phyloP scores from a whole-genome alignment of 805 yeast genomes.

The Wickerhamiella dianesei region DNA sequence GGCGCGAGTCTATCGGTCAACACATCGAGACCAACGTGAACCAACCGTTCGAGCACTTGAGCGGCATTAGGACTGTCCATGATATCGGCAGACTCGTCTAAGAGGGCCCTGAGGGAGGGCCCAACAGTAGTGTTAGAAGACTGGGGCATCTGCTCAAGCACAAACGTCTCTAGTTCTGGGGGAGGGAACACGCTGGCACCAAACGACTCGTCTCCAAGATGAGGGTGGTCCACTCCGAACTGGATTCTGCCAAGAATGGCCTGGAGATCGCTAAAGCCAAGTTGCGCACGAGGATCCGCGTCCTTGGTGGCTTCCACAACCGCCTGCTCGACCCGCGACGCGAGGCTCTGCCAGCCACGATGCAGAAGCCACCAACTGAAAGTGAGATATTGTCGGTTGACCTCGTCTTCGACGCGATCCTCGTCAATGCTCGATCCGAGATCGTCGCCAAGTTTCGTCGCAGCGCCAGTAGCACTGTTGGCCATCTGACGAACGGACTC shows the following conservation, averaged over 20 bases:
- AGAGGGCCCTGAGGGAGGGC: conserved; percentile 22
- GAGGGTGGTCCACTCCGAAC: conserved; percentile 25
- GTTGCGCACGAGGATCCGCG: conserved; percentile 59
- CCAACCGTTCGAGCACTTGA: conserved; percentile 29
- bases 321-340: conserved; percentile 37
- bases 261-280: conserved; percentile 48
- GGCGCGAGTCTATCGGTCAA: conserved; percentile 31
- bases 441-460: conserved; percentile 33
- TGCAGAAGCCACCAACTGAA: conserved; percentile 90
- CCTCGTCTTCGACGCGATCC: conserved; percentile 23
- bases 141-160: conserved; percentile 36
- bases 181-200: conserved; percentile 36
- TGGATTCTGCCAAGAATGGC: conserved; percentile 25
- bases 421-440: conserved; percentile 11
- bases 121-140: conserved; percentile 1
- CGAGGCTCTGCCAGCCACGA: conserved; percentile 60
- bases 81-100: conserved; percentile 34
- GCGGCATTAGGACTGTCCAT: conserved; percentile 29
- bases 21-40: conserved; percentile 33
- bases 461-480: neutral
- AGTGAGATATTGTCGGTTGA: conserved; percentile 68
- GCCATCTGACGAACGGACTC: conserved; percentile 49
- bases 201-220: conserved; percentile 17
- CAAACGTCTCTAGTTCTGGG: conserved; percentile 36
- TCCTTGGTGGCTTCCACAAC: conserved; percentile 49